Evolutionary conservation across 306 rosid species (phyloP), one percentile per base, ranked within the genome.

Genomic region (Cicer cuneatum): DNA sequence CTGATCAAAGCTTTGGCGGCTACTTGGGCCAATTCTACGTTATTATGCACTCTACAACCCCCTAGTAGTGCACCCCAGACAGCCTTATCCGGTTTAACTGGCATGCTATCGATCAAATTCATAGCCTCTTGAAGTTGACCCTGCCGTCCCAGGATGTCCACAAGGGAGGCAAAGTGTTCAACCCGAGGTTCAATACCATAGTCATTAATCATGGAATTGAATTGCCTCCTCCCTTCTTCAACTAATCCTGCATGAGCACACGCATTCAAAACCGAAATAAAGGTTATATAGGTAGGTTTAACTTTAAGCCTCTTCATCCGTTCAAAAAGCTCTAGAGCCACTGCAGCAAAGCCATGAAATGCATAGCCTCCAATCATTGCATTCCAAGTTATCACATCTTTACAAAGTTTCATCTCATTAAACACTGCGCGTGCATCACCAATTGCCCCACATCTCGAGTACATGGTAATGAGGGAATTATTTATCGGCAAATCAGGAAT

Each of bases 341-440:
- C 81, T 42, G 59, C 29, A 16, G 85, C 85, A 48, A 84, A 74
- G 33, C 88, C 83, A 15, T 84, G 88, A 41, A 74, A 81, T 64
- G 88, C 88, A 78, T 84, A 84, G 57, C 85, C 88, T 57, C 85
- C 85, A 74, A 84, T 84, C 85, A 81, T 84, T 41, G 85, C 85
- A 74, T 78, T 84, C 88, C 85, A 84, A 69, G 88, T 77, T 54
- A 84, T 81, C 58, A 84, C 88, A 69, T 84, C 83, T 66, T 81
- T 78, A 60, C 70, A 74, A 21, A 74, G 76, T 33, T 78, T 79
- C 77, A 74, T 78, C 81, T 81, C 88, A 74, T 78, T 54, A 84
- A 84, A 84, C 21, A 84, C 83, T 64, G 61, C 5, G 49, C 83
- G 47, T 57, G 88, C 85, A 48, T 84, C 88, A 73, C 37, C 71